Base-by-base conservation (phyloP, 2,329 filamentous ascomycete species). In the Pseudonectria buxi region DNA sequence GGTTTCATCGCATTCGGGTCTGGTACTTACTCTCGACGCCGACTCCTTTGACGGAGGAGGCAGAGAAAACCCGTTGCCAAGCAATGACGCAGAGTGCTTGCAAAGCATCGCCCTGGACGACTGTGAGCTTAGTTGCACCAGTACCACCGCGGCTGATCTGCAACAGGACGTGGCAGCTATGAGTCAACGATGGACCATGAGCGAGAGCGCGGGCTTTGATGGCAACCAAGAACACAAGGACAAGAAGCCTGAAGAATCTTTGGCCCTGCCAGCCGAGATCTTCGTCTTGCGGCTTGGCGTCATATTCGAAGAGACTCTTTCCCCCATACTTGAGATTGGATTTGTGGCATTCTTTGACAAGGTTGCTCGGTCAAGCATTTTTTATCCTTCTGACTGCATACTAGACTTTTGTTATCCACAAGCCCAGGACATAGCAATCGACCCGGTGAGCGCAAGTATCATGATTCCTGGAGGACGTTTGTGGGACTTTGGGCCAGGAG, bases 281-380 rank as follows among this genome's bases (percentile, higher is more conserved):
- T 22, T 22, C 18, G 18, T 22, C 9, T 22, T 22, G 9, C 18
- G 9, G 5, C 18, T 22, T 5, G 18, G 9, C 18, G 18, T 5
- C 18, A 22, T 9, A 9, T 9, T 6, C 18, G 9, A 5, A 22
- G 5, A 65, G 46, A 66, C 68, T 35, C 64, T 71, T 50, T 69
- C 70, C 40, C 66, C 68, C 9, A 71, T 71, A 39, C 73, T 76
- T 38, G 73, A 77, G 49, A 67, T 77, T 44, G 73, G 69, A 34
- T 68, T 63, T 16, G 54, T 71, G 24, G 50, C 56, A 4, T 73
- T 74, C 53, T 74, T 75, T 51, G 67, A 72, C 26, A 59, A 63
- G 38, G 54, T 62, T 28, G 56, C 63, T 14, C 68, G 75, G 36
- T 57, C 60, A 33, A 56, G 61, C 10, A 71, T 73, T 36, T 70